Conservation (phyloP, 345 rosid species). For the Balakata baccata region DNA sequence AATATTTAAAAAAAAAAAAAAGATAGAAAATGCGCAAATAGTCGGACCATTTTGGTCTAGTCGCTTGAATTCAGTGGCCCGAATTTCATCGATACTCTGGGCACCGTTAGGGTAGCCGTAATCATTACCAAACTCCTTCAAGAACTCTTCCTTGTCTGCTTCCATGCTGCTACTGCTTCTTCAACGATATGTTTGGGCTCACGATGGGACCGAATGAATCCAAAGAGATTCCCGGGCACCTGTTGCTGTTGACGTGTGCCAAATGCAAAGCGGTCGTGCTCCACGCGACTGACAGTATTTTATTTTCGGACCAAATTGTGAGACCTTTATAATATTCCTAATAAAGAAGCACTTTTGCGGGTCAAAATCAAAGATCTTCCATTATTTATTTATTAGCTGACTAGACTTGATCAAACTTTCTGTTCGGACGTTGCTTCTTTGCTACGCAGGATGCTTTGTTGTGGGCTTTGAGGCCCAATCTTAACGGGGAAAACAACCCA, state of each 20-base stretch:
- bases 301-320: too few relatives aligned
- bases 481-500: too few relatives aligned
- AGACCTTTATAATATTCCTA: too few relatives aligned
- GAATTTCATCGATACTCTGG: constrained; percentile 63
- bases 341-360: too few relatives aligned
- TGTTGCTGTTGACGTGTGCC: too few relatives aligned
- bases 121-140: constrained; percentile 57
- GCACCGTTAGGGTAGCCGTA: constrained; percentile 85
- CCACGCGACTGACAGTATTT: too few relatives aligned
- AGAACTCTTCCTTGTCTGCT: constrained; percentile 51
- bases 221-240: not conserved
- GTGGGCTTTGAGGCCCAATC: too few relatives aligned
- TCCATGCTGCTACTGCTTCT: constrained; percentile 18
- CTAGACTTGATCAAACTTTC: too few relatives aligned
- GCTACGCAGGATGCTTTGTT: too few relatives aligned
- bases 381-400: too few relatives aligned
- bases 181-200: not conserved
- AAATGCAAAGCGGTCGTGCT: too few relatives aligned
- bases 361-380: not conserved
- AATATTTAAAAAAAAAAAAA: not conserved
- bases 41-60: constrained; percentile 45
- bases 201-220: not conserved
- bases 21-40: not conserved
- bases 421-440: too few relatives aligned
- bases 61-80: constrained; percentile 82